Evolutionary conservation across 495 filamentous ascomycete species (phyloP), one percentile per base, ranked within the genome.

Genomic region (Xylaria bambusicola): DNA sequence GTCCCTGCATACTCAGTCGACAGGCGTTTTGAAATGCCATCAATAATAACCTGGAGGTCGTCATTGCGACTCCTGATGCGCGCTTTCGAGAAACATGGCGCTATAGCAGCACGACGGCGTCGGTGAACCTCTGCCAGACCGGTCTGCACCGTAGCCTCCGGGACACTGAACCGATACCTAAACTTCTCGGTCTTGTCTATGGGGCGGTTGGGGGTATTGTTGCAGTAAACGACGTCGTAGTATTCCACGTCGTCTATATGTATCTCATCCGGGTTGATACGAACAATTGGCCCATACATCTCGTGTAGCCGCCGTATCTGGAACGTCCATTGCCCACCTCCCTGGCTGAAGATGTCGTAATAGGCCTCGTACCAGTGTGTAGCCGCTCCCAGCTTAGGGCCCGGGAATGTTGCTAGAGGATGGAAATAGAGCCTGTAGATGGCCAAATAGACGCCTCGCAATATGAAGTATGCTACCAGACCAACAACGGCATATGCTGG

Each of bases 381-480:
- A 0, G 75, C 38, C 0, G 83, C 86, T 0, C 85, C 82, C 0
- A 85, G 57, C 26, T 69, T 76, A 1, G 80, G 80, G 0, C 82
- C 82, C 0, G 80, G 83, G 35, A 87, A 73, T 13, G 72, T 64
- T 15, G 73, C 61, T 3, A 85, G 59, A 10, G 82, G 82, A 23
- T 76, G 72, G 61, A 85, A 75, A 56, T 74, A 80, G 4, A 84
- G 58, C n/a, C 80, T 73, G 56, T 83, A 82, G 36, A 81, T 24
- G 23, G 24, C 60, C 0, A 64, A 21, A 44, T 33, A 33, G 31
- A 44, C 40, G 4, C 40, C 40, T n/a, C 40, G 13, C 5, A 20
- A 6, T 20, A 20, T 15, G 15, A n/a, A 15, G 4, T 6, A 3
- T 6, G 18, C 40, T 20, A 46, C 23, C 4, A 13, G 8, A 38